Conservation (phyloP, 768 basidiomycete species). For the Phylloporus sp. region DNA sequence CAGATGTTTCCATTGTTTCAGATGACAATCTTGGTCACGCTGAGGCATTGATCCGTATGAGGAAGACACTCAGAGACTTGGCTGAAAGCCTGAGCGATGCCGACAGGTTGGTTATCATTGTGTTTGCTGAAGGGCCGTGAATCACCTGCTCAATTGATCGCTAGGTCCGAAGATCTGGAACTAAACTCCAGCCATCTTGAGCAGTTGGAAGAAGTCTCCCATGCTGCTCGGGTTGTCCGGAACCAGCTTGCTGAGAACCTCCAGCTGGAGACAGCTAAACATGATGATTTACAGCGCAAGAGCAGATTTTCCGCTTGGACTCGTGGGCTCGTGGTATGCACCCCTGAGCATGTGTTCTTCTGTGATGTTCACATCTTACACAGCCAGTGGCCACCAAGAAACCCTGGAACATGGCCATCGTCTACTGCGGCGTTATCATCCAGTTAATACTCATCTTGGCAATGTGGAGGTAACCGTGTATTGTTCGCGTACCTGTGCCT, state of each 20-base stretch:
- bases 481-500: neutral
- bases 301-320: conserved; percentile 35
- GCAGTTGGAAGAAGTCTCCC: conserved; percentile 52
- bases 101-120: conserved; percentile 43
- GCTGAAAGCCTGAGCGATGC: conserved; percentile 52
- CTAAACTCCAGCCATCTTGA: conserved; percentile 44
- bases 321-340: conserved; percentile 38
- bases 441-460: conserved; percentile 46
- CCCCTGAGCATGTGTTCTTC: neutral
- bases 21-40: conserved; percentile 34
- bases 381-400: conserved; percentile 19
- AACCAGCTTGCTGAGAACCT: conserved; percentile 42
- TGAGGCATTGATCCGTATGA: conserved; percentile 56
- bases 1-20: conserved; percentile 19
- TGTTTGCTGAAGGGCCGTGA: conserved; percentile 1
- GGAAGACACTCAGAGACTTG: conserved; percentile 55
- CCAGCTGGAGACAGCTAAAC: conserved; percentile 35
- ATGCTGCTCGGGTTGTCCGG: conserved; percentile 48
- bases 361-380: conserved; percentile 8
- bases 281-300: conserved; percentile 34
- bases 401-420: conserved; percentile 28
- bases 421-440: conserved; percentile 36
- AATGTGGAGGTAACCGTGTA: conserved; percentile 61
- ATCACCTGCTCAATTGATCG: conserved; percentile 1
- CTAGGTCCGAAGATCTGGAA: conserved; percentile 38